A percentile compares a stretch with the other conserved stretches of the same genome.
These are phyloP conservation scores for Chloris gayana DNA, from an alignment of 176 grass and related monocot species.

Conservation along the genomic window DNA sequence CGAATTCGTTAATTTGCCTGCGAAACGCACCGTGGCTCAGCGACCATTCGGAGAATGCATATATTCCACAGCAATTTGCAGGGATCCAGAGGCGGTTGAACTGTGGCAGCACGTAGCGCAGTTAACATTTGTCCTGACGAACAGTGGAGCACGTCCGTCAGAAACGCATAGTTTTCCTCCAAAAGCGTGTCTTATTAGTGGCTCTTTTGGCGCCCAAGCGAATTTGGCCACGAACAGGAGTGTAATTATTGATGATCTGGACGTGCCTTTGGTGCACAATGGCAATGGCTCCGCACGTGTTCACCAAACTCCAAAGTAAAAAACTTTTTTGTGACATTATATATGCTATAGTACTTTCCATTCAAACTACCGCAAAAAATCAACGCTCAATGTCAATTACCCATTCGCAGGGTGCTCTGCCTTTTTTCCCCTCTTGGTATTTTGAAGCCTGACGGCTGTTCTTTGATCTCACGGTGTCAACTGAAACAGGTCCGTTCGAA, in stretches of 20 bases:
- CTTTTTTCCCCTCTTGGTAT: too few relatives aligned
- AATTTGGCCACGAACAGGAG: background rate
- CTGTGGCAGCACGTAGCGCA: too few relatives aligned
- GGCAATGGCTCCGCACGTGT: background rate
- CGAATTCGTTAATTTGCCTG: background rate
- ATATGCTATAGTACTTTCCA: background rate
- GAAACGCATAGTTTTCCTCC: conserved; percentile 29
- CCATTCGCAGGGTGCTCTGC: too few relatives aligned
- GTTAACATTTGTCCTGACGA: too few relatives aligned
- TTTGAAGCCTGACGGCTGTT: too few relatives aligned
- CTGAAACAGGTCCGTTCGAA: too few relatives aligned
- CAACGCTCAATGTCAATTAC: too few relatives aligned
- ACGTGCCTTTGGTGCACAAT: conserved; percentile 18
- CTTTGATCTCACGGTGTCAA: too few relatives aligned
- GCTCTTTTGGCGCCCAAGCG: background rate
- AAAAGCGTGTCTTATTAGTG: background rate
- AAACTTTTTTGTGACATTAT: background rate
- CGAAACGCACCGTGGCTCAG: background rate
- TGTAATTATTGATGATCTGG: conserved; percentile 19
- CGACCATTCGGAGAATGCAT: too few relatives aligned
- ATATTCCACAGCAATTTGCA: too few relatives aligned
- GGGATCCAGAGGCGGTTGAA: too few relatives aligned
- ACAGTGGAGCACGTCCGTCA: background rate
- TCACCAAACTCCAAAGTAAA: conserved; percentile 3
- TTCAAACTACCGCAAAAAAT: background rate